Percentiles rank a stretch among this genome's conserved stretches.
Evolutionary conservation across 2,329 filamentous ascomycete species (phyloP).

Genomic region (Neopestalotiopsis sp.): DNA sequence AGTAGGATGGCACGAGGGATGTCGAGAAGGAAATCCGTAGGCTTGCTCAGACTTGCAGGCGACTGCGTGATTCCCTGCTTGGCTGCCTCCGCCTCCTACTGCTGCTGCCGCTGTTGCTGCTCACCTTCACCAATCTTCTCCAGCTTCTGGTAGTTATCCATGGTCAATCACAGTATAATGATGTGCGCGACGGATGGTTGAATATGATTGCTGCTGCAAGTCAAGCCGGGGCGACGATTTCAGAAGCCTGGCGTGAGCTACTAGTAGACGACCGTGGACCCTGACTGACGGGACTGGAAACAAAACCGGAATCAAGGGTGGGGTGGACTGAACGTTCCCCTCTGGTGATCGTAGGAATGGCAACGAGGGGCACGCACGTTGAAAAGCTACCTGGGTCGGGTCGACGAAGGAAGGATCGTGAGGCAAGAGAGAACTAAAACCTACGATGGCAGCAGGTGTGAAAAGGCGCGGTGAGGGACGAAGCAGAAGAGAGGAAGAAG

Average conservation of each 20-base stretch:
- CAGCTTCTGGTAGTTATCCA: conserved; percentile 97
- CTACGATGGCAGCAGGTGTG: neutral
- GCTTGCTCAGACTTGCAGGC: neutral
- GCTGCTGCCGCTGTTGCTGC: neutral
- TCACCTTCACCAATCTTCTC: conserved; percentile 96
- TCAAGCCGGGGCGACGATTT: too few species aligned
- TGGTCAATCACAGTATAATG: conserved; percentile 41
- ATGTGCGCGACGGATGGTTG: neutral
- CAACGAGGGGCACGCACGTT: conserved; percentile 7
- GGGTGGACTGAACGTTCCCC: neutral
- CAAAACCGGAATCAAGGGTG: neutral
- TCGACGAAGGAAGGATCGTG: conserved; percentile 10
- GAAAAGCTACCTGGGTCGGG: neutral
- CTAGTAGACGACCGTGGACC: conserved; percentile 5
- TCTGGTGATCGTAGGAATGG: neutral
- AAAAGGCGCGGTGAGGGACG: neutral
- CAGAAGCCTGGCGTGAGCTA: neutral
- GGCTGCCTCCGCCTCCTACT: too few species aligned
- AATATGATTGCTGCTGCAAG: neutral
- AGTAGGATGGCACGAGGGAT: neutral
- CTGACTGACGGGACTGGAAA: neutral
- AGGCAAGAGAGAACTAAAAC: neutral
- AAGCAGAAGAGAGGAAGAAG: neutral
- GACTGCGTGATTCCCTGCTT: neutral
- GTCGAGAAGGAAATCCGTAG: neutral